phyloP scores from a whole-genome alignment of 352 stramenopile species.

The Phytophthora cactorum region DNA sequence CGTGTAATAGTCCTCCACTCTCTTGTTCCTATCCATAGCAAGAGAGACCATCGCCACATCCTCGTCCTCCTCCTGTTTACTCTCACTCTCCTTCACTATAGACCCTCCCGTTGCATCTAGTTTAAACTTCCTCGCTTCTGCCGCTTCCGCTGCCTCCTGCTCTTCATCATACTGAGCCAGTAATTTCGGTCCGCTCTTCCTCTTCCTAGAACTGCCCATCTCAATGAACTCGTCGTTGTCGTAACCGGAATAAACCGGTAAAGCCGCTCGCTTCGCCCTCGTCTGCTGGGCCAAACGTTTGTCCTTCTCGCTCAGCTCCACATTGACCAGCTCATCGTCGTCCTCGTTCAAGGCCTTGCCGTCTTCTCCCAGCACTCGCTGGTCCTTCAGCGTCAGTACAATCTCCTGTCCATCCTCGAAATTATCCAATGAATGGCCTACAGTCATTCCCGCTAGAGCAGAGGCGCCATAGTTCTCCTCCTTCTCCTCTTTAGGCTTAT shows the following conservation, averaged over 20 bases:
- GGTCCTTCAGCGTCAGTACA: constrained; percentile 95
- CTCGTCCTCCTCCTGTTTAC: constrained; percentile 39
- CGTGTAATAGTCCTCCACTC: constrained; percentile 84
- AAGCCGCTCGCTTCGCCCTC: constrained; percentile 46
- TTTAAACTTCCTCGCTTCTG: constrained; percentile 61
- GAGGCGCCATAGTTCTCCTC: constrained; percentile 59
- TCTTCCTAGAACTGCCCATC: constrained; percentile 51
- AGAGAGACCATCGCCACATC: constrained; percentile 67
- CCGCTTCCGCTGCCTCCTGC: constrained; percentile 48
- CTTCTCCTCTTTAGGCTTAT: constrained; percentile 10
- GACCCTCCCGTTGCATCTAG: constrained; percentile 53
- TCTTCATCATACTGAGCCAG: constrained; percentile 93
- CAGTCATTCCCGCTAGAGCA: constrained; percentile 90
- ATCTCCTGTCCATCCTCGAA: constrained; percentile 93
- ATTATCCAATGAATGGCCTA: constrained; percentile 85
- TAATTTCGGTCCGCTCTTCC: constrained; percentile 51
- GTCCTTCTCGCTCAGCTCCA: constrained; percentile 82
- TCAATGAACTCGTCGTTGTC: constrained; percentile 98
- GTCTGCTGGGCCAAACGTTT: constrained; percentile 50
- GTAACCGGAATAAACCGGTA: constrained; percentile 93
- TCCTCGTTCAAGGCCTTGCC: constrained; percentile 84
- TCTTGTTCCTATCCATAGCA: constrained; percentile 53
- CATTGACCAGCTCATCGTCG: constrained; percentile 87
- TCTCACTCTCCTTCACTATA: constrained; percentile 6
- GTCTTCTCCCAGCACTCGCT: constrained; percentile 82